Conservation (phyloP, 108 stramenopile species). For the Cyclostephanos invisitatus region DNA sequence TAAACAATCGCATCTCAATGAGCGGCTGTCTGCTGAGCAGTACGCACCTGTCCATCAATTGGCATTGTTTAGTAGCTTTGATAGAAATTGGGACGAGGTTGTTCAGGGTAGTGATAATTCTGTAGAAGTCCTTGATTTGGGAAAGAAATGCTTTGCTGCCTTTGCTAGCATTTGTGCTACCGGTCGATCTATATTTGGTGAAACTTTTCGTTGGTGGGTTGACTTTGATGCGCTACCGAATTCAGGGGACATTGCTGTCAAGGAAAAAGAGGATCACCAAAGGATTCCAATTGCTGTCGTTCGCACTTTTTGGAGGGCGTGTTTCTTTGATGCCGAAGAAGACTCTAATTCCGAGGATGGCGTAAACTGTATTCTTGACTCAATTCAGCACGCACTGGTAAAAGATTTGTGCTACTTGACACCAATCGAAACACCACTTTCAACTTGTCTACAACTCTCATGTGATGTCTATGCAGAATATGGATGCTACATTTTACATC, state of each 20-base stretch:
- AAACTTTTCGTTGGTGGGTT: slow-evolving; percentile 27
- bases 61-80: slow-evolving; percentile 48
- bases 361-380: slow-evolving; percentile 19
- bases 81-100: slow-evolving; percentile 39
- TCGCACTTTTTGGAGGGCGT: slow-evolving; percentile 31
- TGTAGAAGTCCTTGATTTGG: slow-evolving; percentile 19
- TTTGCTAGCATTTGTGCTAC: slow-evolving; percentile 22
- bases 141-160: slow-evolving; percentile 37
- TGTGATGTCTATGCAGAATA: slow-evolving; percentile 35
- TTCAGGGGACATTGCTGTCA: neutral
- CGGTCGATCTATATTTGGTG: neutral
- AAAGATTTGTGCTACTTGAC: slow-evolving; percentile 36
- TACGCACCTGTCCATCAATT: slow-evolving; percentile 7
- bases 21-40: neutral
- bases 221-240: slow-evolving; percentile 12
- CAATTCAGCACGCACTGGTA: slow-evolving; percentile 33
- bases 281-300: slow-evolving; percentile 38
- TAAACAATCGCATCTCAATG: neutral
- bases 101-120: slow-evolving; percentile 10
- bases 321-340: slow-evolving; percentile 24
- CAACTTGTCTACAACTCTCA: slow-evolving; percentile 33
- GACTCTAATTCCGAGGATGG: slow-evolving; percentile 5
- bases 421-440: slow-evolving; percentile 12
- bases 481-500: slow-evolving; percentile 30
- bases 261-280: slow-evolving; percentile 3